Conservation (phyloP, 257 asterid genomes). For the Jacaranda mimosifolia region DNA sequence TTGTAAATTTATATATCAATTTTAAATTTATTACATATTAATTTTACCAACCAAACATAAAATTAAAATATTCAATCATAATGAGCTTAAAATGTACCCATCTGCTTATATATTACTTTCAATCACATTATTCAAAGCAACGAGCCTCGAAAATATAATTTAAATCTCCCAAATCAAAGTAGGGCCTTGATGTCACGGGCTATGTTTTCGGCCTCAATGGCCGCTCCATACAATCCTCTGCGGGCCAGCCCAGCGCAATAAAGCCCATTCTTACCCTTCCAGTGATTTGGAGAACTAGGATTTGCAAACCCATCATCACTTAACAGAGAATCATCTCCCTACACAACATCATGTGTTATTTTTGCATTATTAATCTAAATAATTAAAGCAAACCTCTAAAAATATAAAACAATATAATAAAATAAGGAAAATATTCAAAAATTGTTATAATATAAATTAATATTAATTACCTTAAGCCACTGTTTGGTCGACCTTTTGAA, state of each 20-base stretch:
- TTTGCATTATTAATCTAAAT: background rate
- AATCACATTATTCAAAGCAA: too few species aligned
- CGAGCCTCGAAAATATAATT: background rate
- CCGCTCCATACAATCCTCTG: slow-evolving; percentile 68
- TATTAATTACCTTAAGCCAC: slow-evolving; percentile 71
- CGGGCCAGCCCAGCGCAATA: slow-evolving; percentile 72
- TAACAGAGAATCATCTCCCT: slow-evolving; percentile 65
- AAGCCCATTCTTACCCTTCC: slow-evolving; percentile 84
- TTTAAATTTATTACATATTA: too few species aligned
- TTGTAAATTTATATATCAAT: too few species aligned
- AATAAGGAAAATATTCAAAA: background rate
- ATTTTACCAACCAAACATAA: too few species aligned
- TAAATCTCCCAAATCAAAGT: background rate
- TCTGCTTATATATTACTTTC: too few species aligned
- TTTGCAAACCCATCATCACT: slow-evolving; percentile 69
- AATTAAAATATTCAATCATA: too few species aligned
- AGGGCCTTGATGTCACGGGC: slow-evolving; percentile 60
- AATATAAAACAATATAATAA: background rate
- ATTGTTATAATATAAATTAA: too few species aligned
- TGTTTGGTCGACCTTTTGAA: slow-evolving; percentile 68
- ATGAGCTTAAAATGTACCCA: too few species aligned
- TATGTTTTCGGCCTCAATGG: slow-evolving; percentile 66
- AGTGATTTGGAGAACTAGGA: slow-evolving; percentile 53
- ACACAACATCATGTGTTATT: background rate
- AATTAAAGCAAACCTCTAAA: too few species aligned